Base-by-base conservation (phyloP, 805 yeast species). In the Kazachstania africana region DNA sequence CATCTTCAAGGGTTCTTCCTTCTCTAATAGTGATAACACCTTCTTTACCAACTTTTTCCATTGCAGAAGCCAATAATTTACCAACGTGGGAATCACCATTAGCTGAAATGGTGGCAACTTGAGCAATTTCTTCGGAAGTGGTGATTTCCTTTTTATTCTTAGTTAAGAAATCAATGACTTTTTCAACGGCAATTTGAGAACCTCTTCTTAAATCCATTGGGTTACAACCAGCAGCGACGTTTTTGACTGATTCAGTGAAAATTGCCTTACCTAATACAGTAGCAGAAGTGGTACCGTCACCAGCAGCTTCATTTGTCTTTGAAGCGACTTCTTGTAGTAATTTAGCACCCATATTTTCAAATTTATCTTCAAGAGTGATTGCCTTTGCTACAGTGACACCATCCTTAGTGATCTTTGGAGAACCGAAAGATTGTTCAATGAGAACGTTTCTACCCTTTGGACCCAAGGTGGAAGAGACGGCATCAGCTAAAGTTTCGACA, bases 161-260 rank as follows among this genome's bases (percentile, higher is more conserved):
- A 51, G 81, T 83, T 52, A 88, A 70, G 62, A 70, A 88, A 39
- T 77, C 72, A 43, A 88, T 87, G 31, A 87, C 94, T 26, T 87
- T 85, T 57, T 83, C 88, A 31, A 87, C 97, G 26, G 96, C 98
- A 38, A 94, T 79, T 67, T 87, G 95, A 29, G 95, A 75, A 50
- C 98, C 98, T 57, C 91, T 77, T 72, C 97, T 82, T 55, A 88
- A 71, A 53, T 88, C 97, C 91, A 85, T 87, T 49, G 98, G 97
- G 68, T 88, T 91, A 64, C 95, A 87, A 39, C 98, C 98, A 35
- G 97, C 95, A 39, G 97, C 96, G 27, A 91, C 98, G 53, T 84
- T 84, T 70, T 84, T 85, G 39, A 88, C 94, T 19, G 93, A 74
- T 63, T 91, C 96, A 38, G 94, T 78, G 67, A 88, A 83, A 47